Percentiles rank a stretch among this genome's conserved stretches.
phyloP scores from a whole-genome alignment of 23 red algal genomes.

The Gracilaria domingensis region DNA sequence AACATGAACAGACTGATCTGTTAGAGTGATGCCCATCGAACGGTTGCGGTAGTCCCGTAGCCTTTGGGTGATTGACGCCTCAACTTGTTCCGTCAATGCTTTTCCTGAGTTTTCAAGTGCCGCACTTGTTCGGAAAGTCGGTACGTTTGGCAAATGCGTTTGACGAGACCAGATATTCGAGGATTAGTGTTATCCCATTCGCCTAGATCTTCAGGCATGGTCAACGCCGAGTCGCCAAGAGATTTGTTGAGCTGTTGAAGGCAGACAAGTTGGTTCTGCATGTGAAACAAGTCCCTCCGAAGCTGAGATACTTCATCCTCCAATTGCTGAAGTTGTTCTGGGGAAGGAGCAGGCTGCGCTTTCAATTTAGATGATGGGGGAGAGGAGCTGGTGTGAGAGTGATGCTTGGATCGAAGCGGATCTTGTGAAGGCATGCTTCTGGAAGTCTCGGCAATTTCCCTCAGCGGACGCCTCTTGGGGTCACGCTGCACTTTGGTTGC shows the following conservation, averaged over 20 bases:
- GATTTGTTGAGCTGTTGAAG: slow-evolving; percentile 23
- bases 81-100: neutral
- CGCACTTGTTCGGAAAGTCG: slow-evolving; percentile 29
- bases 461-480: too few relatives aligned
- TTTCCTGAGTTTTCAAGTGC: slow-evolving; percentile 7
- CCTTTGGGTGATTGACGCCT: too few relatives aligned
- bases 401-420: neutral
- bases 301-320: neutral
- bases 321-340: neutral
- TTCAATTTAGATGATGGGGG: neutral
- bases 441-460: too few relatives aligned
- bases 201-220: slow-evolving; percentile 72
- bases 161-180: slow-evolving; percentile 42
- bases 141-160: slow-evolving; percentile 57
- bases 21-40: too few relatives aligned
- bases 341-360: neutral
- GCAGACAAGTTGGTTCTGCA: slow-evolving; percentile 24
- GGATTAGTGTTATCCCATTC: slow-evolving; percentile 41
- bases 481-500: too few relatives aligned
- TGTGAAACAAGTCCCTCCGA: neutral
- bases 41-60: neutral
- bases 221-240: slow-evolving; percentile 32
- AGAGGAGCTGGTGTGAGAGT: neutral
- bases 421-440: neutral
- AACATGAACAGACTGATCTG: too few relatives aligned